These are phyloP conservation scores for Phytophthora sojae DNA, from an alignment of 352 stramenopile genomes.

Conservation along the genomic window DNA sequence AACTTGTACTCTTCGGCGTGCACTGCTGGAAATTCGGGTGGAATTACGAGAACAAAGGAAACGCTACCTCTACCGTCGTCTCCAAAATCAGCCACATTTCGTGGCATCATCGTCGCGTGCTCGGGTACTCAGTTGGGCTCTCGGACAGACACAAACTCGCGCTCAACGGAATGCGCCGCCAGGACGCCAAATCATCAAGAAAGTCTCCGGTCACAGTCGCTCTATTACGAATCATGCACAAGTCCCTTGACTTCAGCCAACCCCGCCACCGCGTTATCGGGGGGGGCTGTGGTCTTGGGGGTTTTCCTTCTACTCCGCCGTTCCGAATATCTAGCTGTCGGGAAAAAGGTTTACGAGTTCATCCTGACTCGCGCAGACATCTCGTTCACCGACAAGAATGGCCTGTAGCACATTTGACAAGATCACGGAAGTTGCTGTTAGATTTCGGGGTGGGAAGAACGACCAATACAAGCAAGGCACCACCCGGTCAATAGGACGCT, in stretches of 20 bases:
- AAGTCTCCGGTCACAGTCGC: neutral
- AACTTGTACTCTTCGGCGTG: neutral
- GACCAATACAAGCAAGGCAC: neutral
- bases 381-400: neutral
- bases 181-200: neutral
- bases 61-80: neutral
- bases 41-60: neutral
- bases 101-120: conserved; percentile 1
- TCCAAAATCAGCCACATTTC: neutral
- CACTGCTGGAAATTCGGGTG: neutral
- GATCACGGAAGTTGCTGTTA: neutral
- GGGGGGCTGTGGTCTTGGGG: neutral
- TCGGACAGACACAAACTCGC: neutral
- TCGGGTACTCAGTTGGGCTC: neutral
- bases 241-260: neutral
- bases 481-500: neutral
- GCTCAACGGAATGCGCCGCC: neutral
- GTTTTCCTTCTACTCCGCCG: neutral
- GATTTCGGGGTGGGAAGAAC: neutral
- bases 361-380: neutral
- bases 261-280: neutral
- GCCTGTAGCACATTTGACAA: neutral
- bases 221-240: neutral
- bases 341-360: neutral
- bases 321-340: neutral